phyloP scores from a whole-genome alignment of 208 protist genomes.

The Acanthamoeba polyphaga region DNA sequence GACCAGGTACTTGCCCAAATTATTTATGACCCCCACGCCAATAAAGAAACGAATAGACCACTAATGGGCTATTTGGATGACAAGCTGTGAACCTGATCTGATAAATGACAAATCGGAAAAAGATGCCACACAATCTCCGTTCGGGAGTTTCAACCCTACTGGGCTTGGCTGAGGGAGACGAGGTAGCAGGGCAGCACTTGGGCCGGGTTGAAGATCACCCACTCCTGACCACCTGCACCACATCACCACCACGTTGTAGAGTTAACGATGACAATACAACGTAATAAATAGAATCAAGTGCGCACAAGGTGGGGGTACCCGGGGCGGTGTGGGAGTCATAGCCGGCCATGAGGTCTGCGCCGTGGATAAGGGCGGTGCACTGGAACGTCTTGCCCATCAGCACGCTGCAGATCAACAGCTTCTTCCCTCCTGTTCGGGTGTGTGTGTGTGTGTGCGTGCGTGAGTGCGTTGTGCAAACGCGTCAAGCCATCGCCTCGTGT shows the following conservation, averaged over 20 bases:
- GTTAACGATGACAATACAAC: too few relatives aligned
- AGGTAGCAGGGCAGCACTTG: constrained; percentile 58
- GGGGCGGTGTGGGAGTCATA: constrained; percentile 39
- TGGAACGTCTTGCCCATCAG: constrained; percentile 57
- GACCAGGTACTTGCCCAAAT: too few relatives aligned
- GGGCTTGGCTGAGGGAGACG: background rate
- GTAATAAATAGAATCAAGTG: too few relatives aligned
- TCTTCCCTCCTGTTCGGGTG: constrained; percentile 11
- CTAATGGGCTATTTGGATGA: too few relatives aligned
- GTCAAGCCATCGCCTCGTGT: background rate
- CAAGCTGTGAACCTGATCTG: too few relatives aligned
- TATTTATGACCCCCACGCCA: too few relatives aligned
- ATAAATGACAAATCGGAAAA: too few relatives aligned
- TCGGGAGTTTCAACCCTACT: too few relatives aligned
- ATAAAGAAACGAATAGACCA: too few relatives aligned
- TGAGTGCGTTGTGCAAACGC: background rate
- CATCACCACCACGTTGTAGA: background rate
- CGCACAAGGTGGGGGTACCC: too few relatives aligned
- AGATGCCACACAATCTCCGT: too few relatives aligned
- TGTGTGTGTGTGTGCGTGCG: background rate
- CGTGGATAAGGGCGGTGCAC: constrained; percentile 30
- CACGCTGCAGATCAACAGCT: constrained; percentile 64
- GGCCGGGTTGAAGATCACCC: constrained; percentile 59
- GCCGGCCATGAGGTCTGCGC: background rate
- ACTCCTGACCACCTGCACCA: constrained; percentile 36